Evolutionary conservation across 2,329 filamentous ascomycete species (phyloP).

Genomic region (Colletotrichum sp.): DNA sequence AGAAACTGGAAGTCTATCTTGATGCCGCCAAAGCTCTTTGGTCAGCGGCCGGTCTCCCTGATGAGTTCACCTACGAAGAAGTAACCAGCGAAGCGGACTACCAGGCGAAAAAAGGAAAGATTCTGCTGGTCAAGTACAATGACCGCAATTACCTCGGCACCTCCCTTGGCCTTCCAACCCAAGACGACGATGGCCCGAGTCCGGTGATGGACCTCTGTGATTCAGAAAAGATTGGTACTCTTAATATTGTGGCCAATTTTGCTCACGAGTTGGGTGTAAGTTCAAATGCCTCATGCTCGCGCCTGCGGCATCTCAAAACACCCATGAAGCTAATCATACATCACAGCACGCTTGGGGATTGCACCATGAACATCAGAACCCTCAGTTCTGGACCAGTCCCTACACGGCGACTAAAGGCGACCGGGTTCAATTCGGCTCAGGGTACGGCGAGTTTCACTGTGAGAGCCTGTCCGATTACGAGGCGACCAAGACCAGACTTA

Average conservation of each 20-base stretch:
- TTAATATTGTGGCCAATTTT: not conserved
- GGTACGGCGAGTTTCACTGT: not conserved
- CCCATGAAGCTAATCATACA: not conserved
- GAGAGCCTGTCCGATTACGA: not conserved
- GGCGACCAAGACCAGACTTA: not conserved
- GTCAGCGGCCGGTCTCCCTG: not conserved
- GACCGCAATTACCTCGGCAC: not conserved
- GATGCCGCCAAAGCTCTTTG: not conserved
- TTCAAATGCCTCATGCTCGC: not conserved
- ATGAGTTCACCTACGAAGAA: not conserved
- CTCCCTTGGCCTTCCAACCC: not conserved
- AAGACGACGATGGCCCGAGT: not conserved
- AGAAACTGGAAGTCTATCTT: not conserved
- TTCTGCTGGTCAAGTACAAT: not conserved
- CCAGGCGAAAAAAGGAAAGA: not conserved
- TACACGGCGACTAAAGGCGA: not conserved
- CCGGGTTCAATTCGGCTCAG: not conserved
- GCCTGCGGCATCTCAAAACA: not conserved
- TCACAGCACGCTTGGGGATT: not conserved
- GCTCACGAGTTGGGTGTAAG: not conserved
- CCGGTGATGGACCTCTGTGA: not conserved
- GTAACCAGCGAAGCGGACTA: not conserved
- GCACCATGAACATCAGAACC: not conserved
- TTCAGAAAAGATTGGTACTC: not conserved
- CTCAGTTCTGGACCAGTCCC: not conserved